Percentiles rank a stretch among this genome's conserved stretches.
Evolutionary conservation across 192 early-diverging fungal genomes (phyloP).

Genomic region (Rhizoclosmatium sp.): DNA sequence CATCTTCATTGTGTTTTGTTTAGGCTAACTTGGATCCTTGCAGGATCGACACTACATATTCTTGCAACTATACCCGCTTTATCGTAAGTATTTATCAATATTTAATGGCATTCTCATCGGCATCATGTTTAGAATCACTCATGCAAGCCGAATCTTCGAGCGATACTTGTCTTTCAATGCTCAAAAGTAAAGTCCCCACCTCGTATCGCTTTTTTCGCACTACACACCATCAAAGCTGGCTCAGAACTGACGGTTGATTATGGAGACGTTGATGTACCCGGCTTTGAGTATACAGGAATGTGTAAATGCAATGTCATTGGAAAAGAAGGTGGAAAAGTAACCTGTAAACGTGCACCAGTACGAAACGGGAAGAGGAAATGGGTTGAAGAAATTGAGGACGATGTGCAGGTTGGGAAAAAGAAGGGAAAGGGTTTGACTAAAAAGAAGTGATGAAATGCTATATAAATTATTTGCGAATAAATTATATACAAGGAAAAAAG

Average conservation of each 20-base stretch:
- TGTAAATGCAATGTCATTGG: background rate
- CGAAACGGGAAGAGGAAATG: background rate
- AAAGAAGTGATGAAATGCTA: too few relatives aligned
- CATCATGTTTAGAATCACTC: constrained; percentile 21
- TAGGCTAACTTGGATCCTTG: background rate
- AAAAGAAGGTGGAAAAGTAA: too few relatives aligned
- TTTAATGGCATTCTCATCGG: background rate
- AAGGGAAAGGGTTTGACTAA: background rate
- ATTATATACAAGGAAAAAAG: too few relatives aligned
- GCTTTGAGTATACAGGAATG: background rate
- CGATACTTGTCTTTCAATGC: background rate
- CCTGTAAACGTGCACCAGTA: too few relatives aligned
- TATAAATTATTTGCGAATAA: too few relatives aligned
- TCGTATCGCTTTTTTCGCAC: constrained; percentile 14
- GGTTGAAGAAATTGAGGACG: background rate
- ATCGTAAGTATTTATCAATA: background rate
- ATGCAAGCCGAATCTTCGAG: constrained; percentile 19
- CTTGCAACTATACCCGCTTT: constrained; percentile 36
- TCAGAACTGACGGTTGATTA: constrained; percentile 23
- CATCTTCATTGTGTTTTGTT: background rate
- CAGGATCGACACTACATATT: constrained; percentile 26
- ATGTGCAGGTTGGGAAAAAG: background rate
- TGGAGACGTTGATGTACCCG: background rate
- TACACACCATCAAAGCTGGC: background rate
- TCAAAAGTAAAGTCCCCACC: constrained; percentile 1